Conservation (phyloP, 768 basidiomycete genomes). For the Mycena latifolia region DNA sequence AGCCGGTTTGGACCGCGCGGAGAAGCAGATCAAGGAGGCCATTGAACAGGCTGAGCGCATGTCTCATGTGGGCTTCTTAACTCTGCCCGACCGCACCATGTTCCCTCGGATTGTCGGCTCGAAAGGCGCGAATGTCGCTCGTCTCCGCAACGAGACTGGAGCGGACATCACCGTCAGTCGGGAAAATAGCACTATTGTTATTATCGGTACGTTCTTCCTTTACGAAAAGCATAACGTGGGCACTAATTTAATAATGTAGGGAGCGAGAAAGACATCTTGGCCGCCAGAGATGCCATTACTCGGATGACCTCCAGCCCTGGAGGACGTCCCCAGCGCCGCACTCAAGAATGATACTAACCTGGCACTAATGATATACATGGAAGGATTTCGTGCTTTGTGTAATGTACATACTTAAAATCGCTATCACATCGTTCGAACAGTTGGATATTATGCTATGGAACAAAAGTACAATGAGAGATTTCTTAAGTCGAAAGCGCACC, state of each 20-base stretch:
- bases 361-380: conserved; percentile 13
- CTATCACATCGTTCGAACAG: conserved; percentile 17
- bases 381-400: conserved; percentile 31
- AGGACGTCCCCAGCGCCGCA: conserved; percentile 55
- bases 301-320: conserved; percentile 60
- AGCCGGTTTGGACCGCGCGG: conserved; percentile 81
- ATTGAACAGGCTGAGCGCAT: conserved; percentile 79
- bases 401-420: conserved; percentile 32
- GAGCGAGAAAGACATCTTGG: conserved; percentile 71
- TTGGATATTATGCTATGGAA: not conserved
- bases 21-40: conserved; percentile 73
- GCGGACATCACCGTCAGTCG: conserved; percentile 93
- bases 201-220: conserved; percentile 73
- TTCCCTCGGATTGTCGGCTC: conserved; percentile 96
- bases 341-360: conserved; percentile 38
- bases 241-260: conserved; percentile 57
- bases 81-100: conserved; percentile 80
- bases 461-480: not conserved
- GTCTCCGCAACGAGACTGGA: conserved; percentile 89
- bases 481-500: too few species aligned
- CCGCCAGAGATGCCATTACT: conserved; percentile 85
- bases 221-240: not conserved
- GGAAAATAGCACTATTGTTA: conserved; percentile 88
- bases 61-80: conserved; percentile 88
- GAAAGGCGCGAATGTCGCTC: conserved; percentile 91